Conservation (phyloP, 2,329 filamentous ascomycete species). For the Claviceps sp. region DNA sequence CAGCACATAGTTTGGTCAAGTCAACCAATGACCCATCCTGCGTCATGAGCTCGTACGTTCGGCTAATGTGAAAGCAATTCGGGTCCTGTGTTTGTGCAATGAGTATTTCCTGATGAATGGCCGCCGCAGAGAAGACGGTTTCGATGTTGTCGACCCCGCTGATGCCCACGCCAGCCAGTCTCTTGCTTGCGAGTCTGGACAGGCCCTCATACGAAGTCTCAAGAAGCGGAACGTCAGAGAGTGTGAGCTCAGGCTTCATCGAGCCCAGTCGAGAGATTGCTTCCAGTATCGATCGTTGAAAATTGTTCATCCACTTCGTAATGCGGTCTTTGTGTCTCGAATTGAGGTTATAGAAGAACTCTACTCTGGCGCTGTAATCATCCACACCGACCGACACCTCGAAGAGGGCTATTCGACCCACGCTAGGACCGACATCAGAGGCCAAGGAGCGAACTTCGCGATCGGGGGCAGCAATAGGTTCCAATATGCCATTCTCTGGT, state of each 20-base stretch:
- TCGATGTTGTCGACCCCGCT: slow-evolving; percentile 32
- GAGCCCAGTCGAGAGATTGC: slow-evolving; percentile 27
- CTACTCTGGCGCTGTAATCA: slow-evolving; percentile 27
- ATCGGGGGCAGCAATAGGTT: slow-evolving; percentile 29
- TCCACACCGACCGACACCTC: slow-evolving; percentile 36
- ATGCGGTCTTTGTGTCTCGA: slow-evolving; percentile 30
- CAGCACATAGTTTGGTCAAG: slow-evolving; percentile 30
- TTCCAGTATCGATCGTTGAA: slow-evolving; percentile 32
- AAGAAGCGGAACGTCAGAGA: slow-evolving; percentile 35
- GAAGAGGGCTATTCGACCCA: slow-evolving; percentile 36
- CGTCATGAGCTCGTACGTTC: slow-evolving; percentile 33
- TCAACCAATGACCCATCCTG: slow-evolving; percentile 25
- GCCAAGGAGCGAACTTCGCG: slow-evolving; percentile 23
- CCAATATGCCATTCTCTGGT: slow-evolving; percentile 33
- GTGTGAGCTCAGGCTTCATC: slow-evolving; percentile 33
- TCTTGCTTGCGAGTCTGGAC: slow-evolving; percentile 27
- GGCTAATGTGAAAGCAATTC: slow-evolving; percentile 29
- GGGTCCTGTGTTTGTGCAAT: slow-evolving; percentile 29
- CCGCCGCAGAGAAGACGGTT: slow-evolving; percentile 33
- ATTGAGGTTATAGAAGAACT: slow-evolving; percentile 30
- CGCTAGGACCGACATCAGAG: slow-evolving; percentile 30
- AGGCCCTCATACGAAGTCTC: slow-evolving; percentile 34
- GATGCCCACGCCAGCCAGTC: slow-evolving; percentile 27
- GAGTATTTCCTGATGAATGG: slow-evolving; percentile 35
- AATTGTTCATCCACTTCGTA: slow-evolving; percentile 31